Percentiles rank a stretch among this genome's conserved stretches.
Conservation (phyloP, 2,329 filamentous ascomycete genomes). For the Sarocladiaceae sp. region DNA sequence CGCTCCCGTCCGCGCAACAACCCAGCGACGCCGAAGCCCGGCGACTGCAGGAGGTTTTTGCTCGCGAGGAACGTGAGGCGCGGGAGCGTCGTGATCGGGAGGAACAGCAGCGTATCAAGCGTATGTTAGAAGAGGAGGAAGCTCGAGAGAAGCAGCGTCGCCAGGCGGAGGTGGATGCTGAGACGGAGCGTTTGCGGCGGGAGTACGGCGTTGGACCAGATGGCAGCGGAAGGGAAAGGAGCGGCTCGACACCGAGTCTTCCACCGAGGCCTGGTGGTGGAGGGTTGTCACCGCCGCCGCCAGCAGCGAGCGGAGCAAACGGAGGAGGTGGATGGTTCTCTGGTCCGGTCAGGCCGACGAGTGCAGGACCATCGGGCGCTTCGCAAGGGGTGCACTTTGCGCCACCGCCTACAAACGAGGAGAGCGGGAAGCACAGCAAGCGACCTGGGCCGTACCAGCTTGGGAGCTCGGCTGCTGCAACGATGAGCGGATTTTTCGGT, state of each 20-base stretch:
- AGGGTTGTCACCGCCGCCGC: constrained; percentile 21
- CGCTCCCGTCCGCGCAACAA: neutral
- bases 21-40: constrained; percentile 65
- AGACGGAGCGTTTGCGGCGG: constrained; percentile 73
- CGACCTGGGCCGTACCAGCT: constrained; percentile 23
- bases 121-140: constrained; percentile 62
- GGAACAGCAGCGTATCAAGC: constrained; percentile 50
- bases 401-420: neutral
- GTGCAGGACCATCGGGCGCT: constrained; percentile 33
- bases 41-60: constrained; percentile 48
- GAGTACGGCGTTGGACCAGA: constrained; percentile 67
- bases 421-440: constrained; percentile 15
- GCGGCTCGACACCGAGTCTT: constrained; percentile 25
- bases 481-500: constrained; percentile 37
- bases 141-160: constrained; percentile 34
- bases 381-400: constrained; percentile 1
- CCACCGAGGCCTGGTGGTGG: constrained; percentile 23
- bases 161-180: constrained; percentile 60
- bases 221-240: constrained; percentile 33
- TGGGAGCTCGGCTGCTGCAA: constrained; percentile 33
- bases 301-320: constrained; percentile 8
- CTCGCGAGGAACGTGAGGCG: constrained; percentile 45
- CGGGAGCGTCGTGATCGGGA: constrained; percentile 48
- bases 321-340: constrained; percentile 6
- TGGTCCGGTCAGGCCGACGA: constrained; percentile 39